Evolutionary conservation across 2,329 filamentous ascomycete species (phyloP).

Genomic region (Bretziella fagacearum): DNA sequence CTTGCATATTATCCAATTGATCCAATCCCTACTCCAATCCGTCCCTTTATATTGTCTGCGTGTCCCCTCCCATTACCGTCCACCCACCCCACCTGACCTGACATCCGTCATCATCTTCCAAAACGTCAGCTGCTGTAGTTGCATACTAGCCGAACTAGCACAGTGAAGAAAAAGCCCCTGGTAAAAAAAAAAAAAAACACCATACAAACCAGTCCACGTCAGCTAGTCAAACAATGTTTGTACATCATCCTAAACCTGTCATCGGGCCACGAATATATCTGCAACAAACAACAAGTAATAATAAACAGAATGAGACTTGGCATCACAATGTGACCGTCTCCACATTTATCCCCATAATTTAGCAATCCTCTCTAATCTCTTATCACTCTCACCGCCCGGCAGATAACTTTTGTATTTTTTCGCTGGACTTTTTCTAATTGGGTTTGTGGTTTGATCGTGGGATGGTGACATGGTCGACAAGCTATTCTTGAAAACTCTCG

Average conservation of each 20-base stretch:
- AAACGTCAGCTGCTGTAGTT: not conserved
- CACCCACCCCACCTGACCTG: too few relatives aligned
- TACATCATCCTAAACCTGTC: not conserved
- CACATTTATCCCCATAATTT: not conserved
- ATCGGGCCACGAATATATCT: not conserved
- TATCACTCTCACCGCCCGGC: constrained; percentile 6
- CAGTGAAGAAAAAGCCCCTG: not conserved
- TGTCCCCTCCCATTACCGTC: not conserved
- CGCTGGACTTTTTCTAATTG: not conserved
- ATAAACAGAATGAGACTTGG: not conserved
- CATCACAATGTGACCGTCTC: not conserved
- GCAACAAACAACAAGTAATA: not conserved
- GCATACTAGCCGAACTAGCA: not conserved
- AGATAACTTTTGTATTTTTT: constrained; percentile 7
- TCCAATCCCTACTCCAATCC: not conserved
- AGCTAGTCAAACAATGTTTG: not conserved
- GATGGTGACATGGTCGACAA: too few relatives aligned
- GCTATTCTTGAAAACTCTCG: too few relatives aligned
- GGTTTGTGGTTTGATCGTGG: not conserved
- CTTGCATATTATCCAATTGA: not conserved
- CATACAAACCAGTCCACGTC: not conserved
- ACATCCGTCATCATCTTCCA: not conserved
- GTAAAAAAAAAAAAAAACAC: not conserved
- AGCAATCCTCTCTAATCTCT: not conserved
- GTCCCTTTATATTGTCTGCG: not conserved